Base-by-base conservation (phyloP, 176 grass and related monocot species). In the Musa troglodytarum region DNA sequence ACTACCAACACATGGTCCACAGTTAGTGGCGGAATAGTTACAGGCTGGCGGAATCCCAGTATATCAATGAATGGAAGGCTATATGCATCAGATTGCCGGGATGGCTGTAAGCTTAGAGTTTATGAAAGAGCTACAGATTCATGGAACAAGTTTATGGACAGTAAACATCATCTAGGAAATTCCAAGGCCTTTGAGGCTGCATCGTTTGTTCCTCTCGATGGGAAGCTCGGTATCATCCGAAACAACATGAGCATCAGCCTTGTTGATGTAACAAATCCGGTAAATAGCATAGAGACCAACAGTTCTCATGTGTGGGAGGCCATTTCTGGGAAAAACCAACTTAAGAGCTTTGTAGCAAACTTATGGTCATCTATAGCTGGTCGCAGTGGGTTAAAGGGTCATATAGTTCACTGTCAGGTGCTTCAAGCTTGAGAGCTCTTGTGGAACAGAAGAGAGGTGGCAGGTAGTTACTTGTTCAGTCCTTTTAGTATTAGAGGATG, bases 161-260 rank as follows among this genome's bases (percentile, higher is more conserved):
- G 83, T 52, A 92, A 79, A 69, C 68, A 69, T 80, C 93, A 96
- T 88, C 65, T 96, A 25, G 89, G 93, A n/a, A 85, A 68, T 56
- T 90, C 87, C 12, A 76, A 87, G 26, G 66, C 85, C 73, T 84
- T 92, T 52, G 89, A 92, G 80, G 93, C 87, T 51, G 93, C 77
- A 12, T 87, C 87, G 52, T 88, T 96, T 82, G 83, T 92, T 65
- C 78, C 87, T 34, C 77, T 96, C 51, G 85, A 86, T 77, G 89
- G 89, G 20, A 96, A 88, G 51, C 81, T 96, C 28, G 87, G 89
- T 12, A 78, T 96, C 57, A 76, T 96, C 58, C 83, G 87, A 61
- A 96, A 96, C 83, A 92, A 96, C 57, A 90, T 92, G 89, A 85
- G 93, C 76, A 90, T 96, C 62, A 92, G 87, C 81, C 74, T 96